Evolutionary conservation across 805 yeast genomes (phyloP), one percentile per base, ranked within the genome.

Genomic region (Kodamaea hsintzibuensis): DNA sequence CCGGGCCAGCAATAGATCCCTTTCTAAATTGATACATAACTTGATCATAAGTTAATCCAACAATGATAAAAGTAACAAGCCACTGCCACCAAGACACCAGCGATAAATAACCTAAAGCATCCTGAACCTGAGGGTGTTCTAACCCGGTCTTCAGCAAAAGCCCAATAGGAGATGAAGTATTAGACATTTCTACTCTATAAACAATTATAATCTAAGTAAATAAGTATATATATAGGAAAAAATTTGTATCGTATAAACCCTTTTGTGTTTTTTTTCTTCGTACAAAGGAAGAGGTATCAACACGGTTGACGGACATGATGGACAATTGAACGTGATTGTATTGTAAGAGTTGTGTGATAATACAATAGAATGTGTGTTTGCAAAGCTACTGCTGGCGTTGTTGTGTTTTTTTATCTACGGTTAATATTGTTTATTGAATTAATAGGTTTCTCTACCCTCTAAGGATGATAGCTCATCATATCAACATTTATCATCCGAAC

Each of bases 1-100:
- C 72, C 12, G 98, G 99, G 18, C 99, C 99, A 7, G 91, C 97
- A 68, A 93, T 91, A 35, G 82, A 67, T 43, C 98, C 98, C 72
- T 95, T 95, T 58, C 84, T 83, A 45, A 82, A 64, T 64, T 91
- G 85, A 68, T 95, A 95, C 58, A 81, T 71, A n/a, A 91, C 70
- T 71, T 88, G 96, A 71, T 90, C 96, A 67, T 82, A 88, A 1
- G 83, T 76, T 47, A 88, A 63, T 3, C 74, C 72, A 12, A 82
- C 59, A 2, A 82, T 77, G 6, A 84, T 51, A 1, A 80, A 57
- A 1, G 88, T 74, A 25, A 80, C 51, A 16, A 76, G 58, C 43
- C 83, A 60, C 65, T 85, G 83, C 71, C 79, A 76, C 83, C 88
- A 84, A 2, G 86, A 72, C 16, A 82, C 54, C 17, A 55, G 50